Base-by-base conservation (phyloP, 768 basidiomycete genomes). In the Hygrophorus russula region DNA sequence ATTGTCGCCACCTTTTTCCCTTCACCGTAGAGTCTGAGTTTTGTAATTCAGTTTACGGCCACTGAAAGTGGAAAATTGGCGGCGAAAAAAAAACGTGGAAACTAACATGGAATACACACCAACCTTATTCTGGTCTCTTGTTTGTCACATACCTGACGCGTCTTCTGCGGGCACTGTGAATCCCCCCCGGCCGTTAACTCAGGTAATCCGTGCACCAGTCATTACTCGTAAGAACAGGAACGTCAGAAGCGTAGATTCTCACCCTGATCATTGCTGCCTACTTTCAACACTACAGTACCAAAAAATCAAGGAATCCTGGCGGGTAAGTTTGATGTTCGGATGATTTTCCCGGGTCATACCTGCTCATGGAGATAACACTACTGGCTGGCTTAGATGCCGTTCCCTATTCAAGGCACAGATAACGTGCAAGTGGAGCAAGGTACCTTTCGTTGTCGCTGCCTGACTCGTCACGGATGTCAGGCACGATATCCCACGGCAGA, bases 1-100 rank as follows among this genome's bases (percentile, higher is more conserved):
- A 50, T 71, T 58, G 46, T 36, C 39, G 47, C 19, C 19, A 40
- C 8, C 39, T 15, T 20, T 18, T 4, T 36, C 4, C 24, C 17
- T 5, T 35, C 32, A 12, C 41, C 20, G 18, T 30, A 30, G 17
- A 42, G n/a, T 18, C 29, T 14, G 18, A n/a, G n/a, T 32, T 24
- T 17, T 20, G 18, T 18, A n/a, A 12, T 37, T 29, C 36, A 80
- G 78, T 67, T 81, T 31, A 74, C 78, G 24, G 76, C 78, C 4
- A 80, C 78, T 0, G 65, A 70, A 29, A 60, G 60, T 20, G 80
- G 79, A 12, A 63, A 80, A 10, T 41, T 46, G 18, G 78, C 78
- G 5, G 68, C 75, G 0, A 56, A 53, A 18, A 56, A 53, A 18
- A 50, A 53, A 39, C 65, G 80, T 9, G 56, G 61, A 29, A 48